Percentiles rank a stretch among this genome's conserved stretches.
These are phyloP conservation scores for Chaetomium tenue DNA, from an alignment of 495 filamentous ascomycete species.

Conservation along the genomic window DNA sequence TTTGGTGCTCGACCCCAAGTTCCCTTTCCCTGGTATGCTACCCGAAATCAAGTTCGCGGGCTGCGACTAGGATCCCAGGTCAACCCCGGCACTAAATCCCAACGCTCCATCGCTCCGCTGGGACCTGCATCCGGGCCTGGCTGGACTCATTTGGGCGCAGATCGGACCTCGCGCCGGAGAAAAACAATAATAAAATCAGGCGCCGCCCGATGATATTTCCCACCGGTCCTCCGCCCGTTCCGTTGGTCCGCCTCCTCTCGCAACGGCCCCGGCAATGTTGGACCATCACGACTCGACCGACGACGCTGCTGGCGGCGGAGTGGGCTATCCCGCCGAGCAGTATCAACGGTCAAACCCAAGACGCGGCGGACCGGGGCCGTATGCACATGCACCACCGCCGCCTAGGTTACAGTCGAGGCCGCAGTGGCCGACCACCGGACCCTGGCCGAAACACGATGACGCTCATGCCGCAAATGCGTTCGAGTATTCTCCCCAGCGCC, in stretches of 20 bases:
- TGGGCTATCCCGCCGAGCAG: constrained; percentile 15
- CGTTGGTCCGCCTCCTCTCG: constrained; percentile 14
- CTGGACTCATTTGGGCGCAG: constrained; percentile 27
- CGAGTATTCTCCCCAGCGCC: constrained; percentile 29
- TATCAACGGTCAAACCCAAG: constrained; percentile 17
- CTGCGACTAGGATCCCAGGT: constrained; percentile 26
- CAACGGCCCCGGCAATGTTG: constrained; percentile 19
- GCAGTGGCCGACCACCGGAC: constrained; percentile 28
- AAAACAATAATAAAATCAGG: constrained; percentile 30
- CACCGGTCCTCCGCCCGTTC: constrained; percentile 17
- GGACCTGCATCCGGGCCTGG: constrained; percentile 24
- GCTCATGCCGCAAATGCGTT: constrained; percentile 23
- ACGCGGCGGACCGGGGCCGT: constrained; percentile 24
- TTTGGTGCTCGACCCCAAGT: constrained; percentile 18
- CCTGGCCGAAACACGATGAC: constrained; percentile 36
- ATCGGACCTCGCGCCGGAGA: constrained; percentile 22
- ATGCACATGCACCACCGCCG: constrained; percentile 21
- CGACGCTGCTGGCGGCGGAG: constrained; percentile 23
- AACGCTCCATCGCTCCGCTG: constrained; percentile 26
- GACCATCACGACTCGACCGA: constrained; percentile 17
- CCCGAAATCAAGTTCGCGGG: constrained; percentile 5
- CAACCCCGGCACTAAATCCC: constrained; percentile 26
- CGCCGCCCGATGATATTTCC: constrained; percentile 21
- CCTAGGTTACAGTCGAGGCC: constrained; percentile 25
- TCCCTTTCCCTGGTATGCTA: constrained; percentile 11